These are phyloP conservation scores for Penicillium sp. DNA, from an alignment of 2,329 filamentous ascomycete species.

Conservation along the genomic window DNA sequence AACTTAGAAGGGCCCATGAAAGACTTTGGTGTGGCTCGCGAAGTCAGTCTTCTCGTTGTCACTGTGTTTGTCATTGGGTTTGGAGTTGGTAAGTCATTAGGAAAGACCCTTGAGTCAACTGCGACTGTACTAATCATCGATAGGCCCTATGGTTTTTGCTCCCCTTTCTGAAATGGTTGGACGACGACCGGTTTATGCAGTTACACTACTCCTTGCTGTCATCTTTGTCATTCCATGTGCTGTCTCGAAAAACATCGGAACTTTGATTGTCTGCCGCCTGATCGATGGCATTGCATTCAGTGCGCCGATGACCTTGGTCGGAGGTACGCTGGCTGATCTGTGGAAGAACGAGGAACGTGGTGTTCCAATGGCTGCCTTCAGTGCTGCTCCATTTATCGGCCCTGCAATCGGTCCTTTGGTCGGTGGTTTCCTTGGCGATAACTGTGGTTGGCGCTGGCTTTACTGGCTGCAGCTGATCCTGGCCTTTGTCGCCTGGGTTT, in stretches of 20 bases:
- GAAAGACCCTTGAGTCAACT: neutral
- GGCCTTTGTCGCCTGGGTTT: conserved; percentile 67
- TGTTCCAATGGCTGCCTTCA: conserved; percentile 85
- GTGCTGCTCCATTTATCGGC: conserved; percentile 79
- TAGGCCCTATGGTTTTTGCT: conserved; percentile 76
- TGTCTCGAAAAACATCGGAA: conserved; percentile 73
- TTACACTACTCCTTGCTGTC: conserved; percentile 70
- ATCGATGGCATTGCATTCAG: conserved; percentile 85
- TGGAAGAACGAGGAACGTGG: conserved; percentile 83
- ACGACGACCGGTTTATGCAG: conserved; percentile 69
- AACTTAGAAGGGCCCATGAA: conserved; percentile 67
- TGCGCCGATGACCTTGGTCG: conserved; percentile 83
- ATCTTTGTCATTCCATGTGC: conserved; percentile 82
- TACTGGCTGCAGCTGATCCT: conserved; percentile 88
- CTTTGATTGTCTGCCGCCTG: conserved; percentile 73
- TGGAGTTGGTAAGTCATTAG: conserved; percentile 62
- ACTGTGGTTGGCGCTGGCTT: conserved; percentile 76
- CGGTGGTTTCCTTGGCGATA: conserved; percentile 75
- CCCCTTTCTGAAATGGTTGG: conserved; percentile 77
- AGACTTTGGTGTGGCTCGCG: conserved; percentile 69
- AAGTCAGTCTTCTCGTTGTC: conserved; percentile 73
- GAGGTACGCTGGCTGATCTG: conserved; percentile 80
- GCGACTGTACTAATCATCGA: conserved; percentile 16
- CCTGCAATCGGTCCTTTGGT: conserved; percentile 76
- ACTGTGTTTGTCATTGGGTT: conserved; percentile 82